These are phyloP conservation scores for Saccharomycodes ludwigii DNA, from an alignment of 805 yeast species.

Conservation along the genomic window DNA sequence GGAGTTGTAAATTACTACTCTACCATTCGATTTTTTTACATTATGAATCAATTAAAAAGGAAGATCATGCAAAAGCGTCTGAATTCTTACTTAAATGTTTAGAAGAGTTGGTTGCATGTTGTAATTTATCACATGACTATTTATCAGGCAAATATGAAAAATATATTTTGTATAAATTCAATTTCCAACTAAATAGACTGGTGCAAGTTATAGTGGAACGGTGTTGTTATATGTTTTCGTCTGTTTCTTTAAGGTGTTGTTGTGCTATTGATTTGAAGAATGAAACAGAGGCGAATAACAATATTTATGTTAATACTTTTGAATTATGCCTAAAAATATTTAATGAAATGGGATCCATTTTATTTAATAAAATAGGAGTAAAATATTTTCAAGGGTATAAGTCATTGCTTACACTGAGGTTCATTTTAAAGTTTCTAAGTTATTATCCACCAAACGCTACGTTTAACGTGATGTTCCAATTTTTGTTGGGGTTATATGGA, in stretches of 20 bases:
- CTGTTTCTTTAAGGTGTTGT: slow-evolving; percentile 3
- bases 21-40: slow-evolving; percentile 2
- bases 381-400: slow-evolving; percentile 8
- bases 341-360: slow-evolving; percentile 7
- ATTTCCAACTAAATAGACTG: slow-evolving; percentile 6
- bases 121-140: slow-evolving; percentile 4
- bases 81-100: background rate
- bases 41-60: slow-evolving; percentile 1
- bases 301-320: slow-evolving; percentile 1
- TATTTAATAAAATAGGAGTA: slow-evolving; percentile 6
- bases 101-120: background rate
- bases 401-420: slow-evolving; percentile 5
- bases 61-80: background rate
- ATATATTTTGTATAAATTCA: slow-evolving; percentile 3
- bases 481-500: slow-evolving; percentile 5
- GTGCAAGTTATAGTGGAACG: slow-evolving; percentile 5
- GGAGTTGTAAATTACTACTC: slow-evolving; percentile 1
- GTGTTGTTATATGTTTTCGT: slow-evolving; percentile 3
- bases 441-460: slow-evolving; percentile 6
- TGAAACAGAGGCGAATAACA: background rate
- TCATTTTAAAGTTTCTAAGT: slow-evolving; percentile 4
- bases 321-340: slow-evolving; percentile 1
- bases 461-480: slow-evolving; percentile 6
- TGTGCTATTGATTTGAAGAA: background rate
- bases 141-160: slow-evolving; percentile 2